These are phyloP conservation scores for Oryza meridionalis DNA, from an alignment of 176 grass and related monocot genomes.

Conservation along the genomic window DNA sequence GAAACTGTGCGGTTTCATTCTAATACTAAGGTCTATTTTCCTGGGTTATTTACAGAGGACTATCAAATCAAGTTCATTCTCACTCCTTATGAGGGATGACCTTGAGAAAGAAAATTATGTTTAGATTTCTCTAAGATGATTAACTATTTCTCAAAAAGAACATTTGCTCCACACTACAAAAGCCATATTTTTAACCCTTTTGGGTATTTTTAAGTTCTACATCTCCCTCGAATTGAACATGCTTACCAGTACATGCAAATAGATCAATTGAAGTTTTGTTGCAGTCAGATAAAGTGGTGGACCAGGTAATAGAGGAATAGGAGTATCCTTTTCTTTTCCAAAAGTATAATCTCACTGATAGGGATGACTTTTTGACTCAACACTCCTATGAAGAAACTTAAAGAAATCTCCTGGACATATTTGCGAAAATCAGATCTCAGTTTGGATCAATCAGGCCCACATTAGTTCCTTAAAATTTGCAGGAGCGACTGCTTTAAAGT, in stretches of 20 bases:
- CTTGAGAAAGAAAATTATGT: neutral
- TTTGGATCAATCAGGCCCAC: conserved; percentile 29
- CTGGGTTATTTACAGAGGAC: neutral
- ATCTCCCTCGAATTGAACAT: neutral
- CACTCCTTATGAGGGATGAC: neutral
- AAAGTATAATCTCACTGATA: conserved; percentile 25
- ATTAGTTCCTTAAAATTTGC: conserved; percentile 18
- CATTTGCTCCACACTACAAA: neutral
- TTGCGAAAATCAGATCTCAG: conserved; percentile 12
- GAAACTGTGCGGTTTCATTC: neutral
- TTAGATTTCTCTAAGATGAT: neutral
- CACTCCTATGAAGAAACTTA: conserved; percentile 8
- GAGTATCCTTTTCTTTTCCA: neutral
- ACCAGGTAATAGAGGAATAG: conserved; percentile 20
- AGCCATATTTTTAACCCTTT: neutral
- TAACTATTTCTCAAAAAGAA: neutral
- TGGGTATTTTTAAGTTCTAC: neutral
- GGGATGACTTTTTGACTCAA: conserved; percentile 31
- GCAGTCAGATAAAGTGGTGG: conserved; percentile 27
- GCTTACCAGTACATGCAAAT: neutral
- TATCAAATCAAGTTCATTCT: neutral
- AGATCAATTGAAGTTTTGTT: conserved; percentile 19
- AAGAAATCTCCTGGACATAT: conserved; percentile 3
- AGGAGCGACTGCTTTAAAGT: conserved; percentile 21
- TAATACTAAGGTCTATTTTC: conserved; percentile 2